Conservation (phyloP, 1,284 basidiomycete species). For the Calocybe gambosa region DNA sequence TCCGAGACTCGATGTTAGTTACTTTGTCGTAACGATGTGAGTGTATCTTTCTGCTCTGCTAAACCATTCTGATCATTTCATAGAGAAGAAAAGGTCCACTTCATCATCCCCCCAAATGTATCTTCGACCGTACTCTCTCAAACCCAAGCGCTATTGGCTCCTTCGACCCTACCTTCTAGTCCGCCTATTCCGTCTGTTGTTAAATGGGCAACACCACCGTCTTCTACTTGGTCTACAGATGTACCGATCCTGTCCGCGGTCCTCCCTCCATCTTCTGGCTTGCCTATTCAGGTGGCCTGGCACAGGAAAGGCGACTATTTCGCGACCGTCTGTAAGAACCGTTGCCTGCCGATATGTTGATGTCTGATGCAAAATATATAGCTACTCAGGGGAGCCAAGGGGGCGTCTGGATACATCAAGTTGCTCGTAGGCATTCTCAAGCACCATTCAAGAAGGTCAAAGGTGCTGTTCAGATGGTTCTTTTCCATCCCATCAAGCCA, state of each 20-base stretch:
- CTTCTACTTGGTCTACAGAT: conserved; percentile 41
- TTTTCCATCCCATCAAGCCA: conserved; percentile 93
- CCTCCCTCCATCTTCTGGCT: conserved; percentile 64
- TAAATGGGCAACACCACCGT: conserved; percentile 57
- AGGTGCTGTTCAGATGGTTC: conserved; percentile 84
- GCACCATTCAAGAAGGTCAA: conserved; percentile 95
- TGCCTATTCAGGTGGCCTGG: conserved; percentile 86
- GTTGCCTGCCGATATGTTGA: conserved; percentile 6
- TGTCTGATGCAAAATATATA: conserved; percentile 22
- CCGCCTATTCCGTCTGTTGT: conserved; percentile 56
- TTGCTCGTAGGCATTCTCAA: conserved; percentile 91
- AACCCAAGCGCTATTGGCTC: conserved; percentile 64
- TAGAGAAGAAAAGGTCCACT: conserved; percentile 76
- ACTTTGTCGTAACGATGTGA: conserved; percentile 79
- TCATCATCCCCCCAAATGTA: conserved; percentile 79
- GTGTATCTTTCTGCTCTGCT: conserved; percentile 25
- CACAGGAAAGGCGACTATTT: conserved; percentile 96
- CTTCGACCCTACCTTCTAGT: conserved; percentile 54
- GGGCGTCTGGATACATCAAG: conserved; percentile 91
- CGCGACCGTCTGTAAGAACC: conserved; percentile 74
- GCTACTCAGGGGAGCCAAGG: conserved; percentile 61
- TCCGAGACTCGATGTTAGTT: conserved; percentile 78
- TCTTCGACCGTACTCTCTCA: conserved; percentile 50
- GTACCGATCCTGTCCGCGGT: conserved; percentile 53
- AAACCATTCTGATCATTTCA: conserved; percentile 13